phyloP scores from a whole-genome alignment of 768 basidiomycete species.

The Leccinum ochraceum region DNA sequence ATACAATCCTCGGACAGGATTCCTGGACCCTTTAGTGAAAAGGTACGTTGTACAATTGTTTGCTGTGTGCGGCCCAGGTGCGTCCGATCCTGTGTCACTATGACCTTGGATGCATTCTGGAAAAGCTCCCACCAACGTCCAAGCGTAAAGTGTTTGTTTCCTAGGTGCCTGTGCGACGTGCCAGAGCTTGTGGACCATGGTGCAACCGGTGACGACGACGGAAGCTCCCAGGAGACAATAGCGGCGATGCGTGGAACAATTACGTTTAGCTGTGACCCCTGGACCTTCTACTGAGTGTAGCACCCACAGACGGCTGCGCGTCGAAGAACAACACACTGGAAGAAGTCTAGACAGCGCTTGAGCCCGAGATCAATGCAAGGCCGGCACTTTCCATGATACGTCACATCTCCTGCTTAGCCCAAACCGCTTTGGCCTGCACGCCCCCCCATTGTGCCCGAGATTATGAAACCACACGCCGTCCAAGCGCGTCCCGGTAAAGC shows the following conservation, averaged over 20 bases:
- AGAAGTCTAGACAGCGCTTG: constrained; percentile 1
- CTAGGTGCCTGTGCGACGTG: no score
- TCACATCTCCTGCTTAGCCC: no score
- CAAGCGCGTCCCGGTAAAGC: constrained; percentile 10
- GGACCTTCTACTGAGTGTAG: not conserved
- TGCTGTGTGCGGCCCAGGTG: no score
- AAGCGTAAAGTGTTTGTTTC: no score
- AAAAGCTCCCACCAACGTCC: no score
- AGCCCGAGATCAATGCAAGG: constrained; percentile 24
- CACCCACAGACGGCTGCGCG: no score
- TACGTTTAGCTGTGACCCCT: not conserved
- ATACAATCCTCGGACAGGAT: no score
- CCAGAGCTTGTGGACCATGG: not conserved
- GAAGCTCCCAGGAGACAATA: not conserved
- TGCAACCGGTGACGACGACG: not conserved
- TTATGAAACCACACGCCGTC: constrained; percentile 10
- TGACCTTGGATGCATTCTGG: no score
- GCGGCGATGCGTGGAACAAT: constrained; percentile 2
- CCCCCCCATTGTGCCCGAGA: not conserved
- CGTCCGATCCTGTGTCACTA: no score
- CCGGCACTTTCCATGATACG: constrained; percentile 14
- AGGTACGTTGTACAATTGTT: no score
- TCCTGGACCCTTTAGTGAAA: no score
- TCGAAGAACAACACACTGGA: not conserved
- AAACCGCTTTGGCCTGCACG: not conserved